phyloP scores from a whole-genome alignment of 176 grass and related monocot species.

The Otatea glauca region DNA sequence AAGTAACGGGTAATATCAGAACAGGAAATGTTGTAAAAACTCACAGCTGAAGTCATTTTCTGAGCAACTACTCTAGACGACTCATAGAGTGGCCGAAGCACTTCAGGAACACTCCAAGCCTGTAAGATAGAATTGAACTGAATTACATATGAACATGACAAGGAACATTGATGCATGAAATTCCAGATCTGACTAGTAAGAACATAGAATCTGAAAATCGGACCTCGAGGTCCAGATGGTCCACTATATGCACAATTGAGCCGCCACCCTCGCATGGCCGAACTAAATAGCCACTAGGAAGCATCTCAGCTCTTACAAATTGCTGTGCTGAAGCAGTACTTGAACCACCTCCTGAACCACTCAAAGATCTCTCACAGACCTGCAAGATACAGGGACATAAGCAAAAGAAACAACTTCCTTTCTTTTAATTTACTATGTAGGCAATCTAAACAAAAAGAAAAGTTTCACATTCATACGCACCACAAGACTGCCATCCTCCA shows the following conservation, averaged over 20 bases:
- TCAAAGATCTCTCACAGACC: constrained; percentile 97
- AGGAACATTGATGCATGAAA: background rate
- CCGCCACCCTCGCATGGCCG: constrained; percentile 86
- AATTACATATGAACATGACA: constrained; percentile 13
- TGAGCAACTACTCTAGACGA: constrained; percentile 93
- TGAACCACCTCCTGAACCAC: constrained; percentile 80
- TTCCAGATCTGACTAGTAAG: constrained; percentile 9
- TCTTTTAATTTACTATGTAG: background rate
- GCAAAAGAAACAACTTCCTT: constrained; percentile 26
- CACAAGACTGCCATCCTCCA: constrained; percentile 92
- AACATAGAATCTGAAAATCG: constrained; percentile 29
- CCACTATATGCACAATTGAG: constrained; percentile 96
- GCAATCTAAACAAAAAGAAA: constrained; percentile 28
- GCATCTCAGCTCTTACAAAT: constrained; percentile 97
- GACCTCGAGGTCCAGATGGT: constrained; percentile 96
- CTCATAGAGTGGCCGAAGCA: constrained; percentile 87
- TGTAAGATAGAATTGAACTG: constrained; percentile 41
- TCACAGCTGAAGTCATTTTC: constrained; percentile 95
- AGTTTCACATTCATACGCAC: constrained; percentile 49
- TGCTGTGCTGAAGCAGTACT: constrained; percentile 69
- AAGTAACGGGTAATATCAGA: constrained; percentile 7
- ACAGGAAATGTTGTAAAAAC: constrained; percentile 42
- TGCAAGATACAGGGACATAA: constrained; percentile 41
- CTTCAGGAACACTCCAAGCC: constrained; percentile 98
- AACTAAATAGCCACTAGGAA: constrained; percentile 94